Evolutionary conservation across 2,329 filamentous ascomycete species (phyloP).

Genomic region (Xylaria sp.): DNA sequence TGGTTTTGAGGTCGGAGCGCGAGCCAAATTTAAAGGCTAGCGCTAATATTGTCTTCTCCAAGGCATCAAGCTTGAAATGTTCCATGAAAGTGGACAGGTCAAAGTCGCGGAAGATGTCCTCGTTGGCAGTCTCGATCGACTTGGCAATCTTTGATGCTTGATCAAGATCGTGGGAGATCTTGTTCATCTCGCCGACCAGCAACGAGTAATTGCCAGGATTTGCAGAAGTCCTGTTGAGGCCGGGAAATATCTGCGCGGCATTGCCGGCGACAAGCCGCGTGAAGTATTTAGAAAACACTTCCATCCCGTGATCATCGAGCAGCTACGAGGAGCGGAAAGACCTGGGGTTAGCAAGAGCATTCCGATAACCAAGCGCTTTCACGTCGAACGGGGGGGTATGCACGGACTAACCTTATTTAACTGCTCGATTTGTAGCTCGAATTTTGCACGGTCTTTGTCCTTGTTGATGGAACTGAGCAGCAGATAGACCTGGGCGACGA

Average conservation of each 20-base stretch:
- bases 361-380: neutral
- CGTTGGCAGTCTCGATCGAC: slow-evolving; percentile 86
- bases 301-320: slow-evolving; percentile 98
- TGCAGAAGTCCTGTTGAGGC: slow-evolving; percentile 72
- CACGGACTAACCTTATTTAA: slow-evolving; percentile 76
- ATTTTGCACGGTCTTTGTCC: slow-evolving; percentile 88
- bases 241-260: slow-evolving; percentile 88
- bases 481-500: slow-evolving; percentile 93
- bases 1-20: slow-evolving; percentile 82
- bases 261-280: slow-evolving; percentile 90
- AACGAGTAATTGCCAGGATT: slow-evolving; percentile 84
- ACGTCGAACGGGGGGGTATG: slow-evolving; percentile 1
- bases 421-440: slow-evolving; percentile 89
- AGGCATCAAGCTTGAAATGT: slow-evolving; percentile 89
- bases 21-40: slow-evolving; percentile 86
- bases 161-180: slow-evolving; percentile 78
- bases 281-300: slow-evolving; percentile 96
- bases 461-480: slow-evolving; percentile 94
- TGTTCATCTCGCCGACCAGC: slow-evolving; percentile 82
- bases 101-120: slow-evolving; percentile 94
- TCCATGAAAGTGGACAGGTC: slow-evolving; percentile 95
- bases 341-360: neutral
- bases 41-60: slow-evolving; percentile 86
- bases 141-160: slow-evolving; percentile 93
- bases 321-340: slow-evolving; percentile 61